phyloP scores from a whole-genome alignment of 179 eudicot genomes.

The Silene vulgaris region DNA sequence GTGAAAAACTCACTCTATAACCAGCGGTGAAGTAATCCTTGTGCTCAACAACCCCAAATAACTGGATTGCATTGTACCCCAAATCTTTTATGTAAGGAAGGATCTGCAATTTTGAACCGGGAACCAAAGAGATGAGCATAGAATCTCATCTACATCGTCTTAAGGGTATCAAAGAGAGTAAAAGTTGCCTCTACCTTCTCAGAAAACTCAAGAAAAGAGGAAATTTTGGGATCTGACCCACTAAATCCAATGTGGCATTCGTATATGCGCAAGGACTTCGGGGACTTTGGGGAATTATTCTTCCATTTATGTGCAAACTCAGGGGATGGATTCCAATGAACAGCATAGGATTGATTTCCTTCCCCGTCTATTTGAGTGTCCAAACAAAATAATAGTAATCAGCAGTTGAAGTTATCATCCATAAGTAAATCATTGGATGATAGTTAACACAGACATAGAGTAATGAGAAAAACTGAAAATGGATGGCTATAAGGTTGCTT shows the following conservation, averaged over 20 bases:
- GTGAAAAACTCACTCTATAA: conserved; percentile 64
- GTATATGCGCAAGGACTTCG: conserved; percentile 82
- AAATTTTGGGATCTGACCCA: conserved; percentile 67
- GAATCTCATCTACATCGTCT: conserved; percentile 9
- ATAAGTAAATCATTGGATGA: neutral
- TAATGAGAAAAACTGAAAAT: neutral
- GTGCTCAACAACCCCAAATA: conserved; percentile 93
- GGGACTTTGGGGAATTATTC: conserved; percentile 52
- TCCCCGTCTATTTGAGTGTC: conserved; percentile 44
- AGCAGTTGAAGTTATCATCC: conserved; percentile 13
- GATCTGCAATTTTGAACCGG: conserved; percentile 41
- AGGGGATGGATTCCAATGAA: conserved; percentile 96
- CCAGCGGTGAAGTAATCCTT: conserved; percentile 96
- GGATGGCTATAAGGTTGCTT: neutral
- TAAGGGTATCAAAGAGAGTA: conserved; percentile 15
- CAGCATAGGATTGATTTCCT: conserved; percentile 72
- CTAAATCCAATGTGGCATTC: conserved; percentile 95
- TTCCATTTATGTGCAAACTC: conserved; percentile 71
- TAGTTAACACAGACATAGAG: neutral
- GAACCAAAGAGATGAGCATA: conserved; percentile 8
- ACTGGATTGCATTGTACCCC: conserved; percentile 89
- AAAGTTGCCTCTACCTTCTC: conserved; percentile 48
- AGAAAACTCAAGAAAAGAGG: conserved; percentile 73
- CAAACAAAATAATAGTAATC: neutral
- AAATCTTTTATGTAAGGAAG: conserved; percentile 77